A percentile compares a stretch with the other conserved stretches of the same genome.
Conservation (phyloP, 768 basidiomycete species). For the Russula sp. region DNA sequence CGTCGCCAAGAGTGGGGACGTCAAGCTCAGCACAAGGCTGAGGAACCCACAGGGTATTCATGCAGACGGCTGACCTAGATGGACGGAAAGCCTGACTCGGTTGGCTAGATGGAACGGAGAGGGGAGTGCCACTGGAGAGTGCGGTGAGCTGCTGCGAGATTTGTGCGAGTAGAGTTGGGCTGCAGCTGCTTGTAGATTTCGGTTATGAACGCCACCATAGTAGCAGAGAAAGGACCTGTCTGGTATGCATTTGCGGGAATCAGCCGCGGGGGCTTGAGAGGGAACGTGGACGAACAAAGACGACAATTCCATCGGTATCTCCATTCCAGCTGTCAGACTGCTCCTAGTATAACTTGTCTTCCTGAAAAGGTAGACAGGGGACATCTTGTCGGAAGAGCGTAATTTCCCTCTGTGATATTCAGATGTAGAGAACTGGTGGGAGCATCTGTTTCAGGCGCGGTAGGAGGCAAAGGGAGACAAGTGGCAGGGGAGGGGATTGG, state of each 20-base stretch:
- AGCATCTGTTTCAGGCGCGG: background rate
- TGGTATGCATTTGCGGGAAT: background rate
- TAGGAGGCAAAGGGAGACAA: background rate
- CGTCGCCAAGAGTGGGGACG: constrained; percentile 21
- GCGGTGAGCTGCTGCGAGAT: constrained; percentile 22
- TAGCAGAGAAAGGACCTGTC: constrained; percentile 29
- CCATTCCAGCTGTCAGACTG: constrained; percentile 23
- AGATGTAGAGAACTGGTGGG: background rate
- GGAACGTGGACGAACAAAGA: constrained; percentile 19
- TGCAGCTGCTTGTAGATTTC: constrained; percentile 25
- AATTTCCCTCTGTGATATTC: constrained; percentile 8
- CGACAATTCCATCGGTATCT: constrained; percentile 23
- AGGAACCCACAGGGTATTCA: constrained; percentile 21
- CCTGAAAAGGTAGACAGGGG: constrained; percentile 19
- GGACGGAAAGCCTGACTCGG: constrained; percentile 3
- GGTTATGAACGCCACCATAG: constrained; percentile 25
- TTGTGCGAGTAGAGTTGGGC: constrained; percentile 15
- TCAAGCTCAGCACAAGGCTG: constrained; percentile 21
- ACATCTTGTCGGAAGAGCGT: constrained; percentile 14
- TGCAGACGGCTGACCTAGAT: constrained; percentile 9
- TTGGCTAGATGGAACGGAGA: constrained; percentile 9
- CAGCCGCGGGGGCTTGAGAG: background rate
- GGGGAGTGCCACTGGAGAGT: background rate
- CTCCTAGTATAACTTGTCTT: constrained; percentile 19
- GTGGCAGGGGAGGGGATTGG: background rate